phyloP scores from a whole-genome alignment of 345 rosid species.

The Brassica cretica region DNA sequence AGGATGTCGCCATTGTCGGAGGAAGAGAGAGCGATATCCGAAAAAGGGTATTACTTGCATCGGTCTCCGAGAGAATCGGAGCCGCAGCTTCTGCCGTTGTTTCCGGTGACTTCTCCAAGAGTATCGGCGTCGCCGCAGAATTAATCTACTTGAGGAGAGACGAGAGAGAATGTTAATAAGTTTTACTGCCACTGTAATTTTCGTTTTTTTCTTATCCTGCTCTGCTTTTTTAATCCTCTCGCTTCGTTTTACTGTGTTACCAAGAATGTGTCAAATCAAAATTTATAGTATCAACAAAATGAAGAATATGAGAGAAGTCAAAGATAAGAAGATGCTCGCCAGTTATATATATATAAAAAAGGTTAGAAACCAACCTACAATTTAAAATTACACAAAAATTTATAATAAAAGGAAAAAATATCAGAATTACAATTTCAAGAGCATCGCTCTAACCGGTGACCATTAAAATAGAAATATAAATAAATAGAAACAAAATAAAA shows the following conservation, averaged over 20 bases:
- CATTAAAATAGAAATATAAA: too few relatives aligned
- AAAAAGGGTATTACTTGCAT: conserved; percentile 83
- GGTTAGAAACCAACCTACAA: not conserved
- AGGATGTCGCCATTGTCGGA: conserved; percentile 70
- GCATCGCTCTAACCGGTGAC: too few relatives aligned
- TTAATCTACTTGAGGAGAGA: conserved; percentile 8
- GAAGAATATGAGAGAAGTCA: not conserved
- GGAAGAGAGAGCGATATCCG: conserved; percentile 89
- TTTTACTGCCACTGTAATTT: conserved; percentile 29
- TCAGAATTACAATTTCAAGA: not conserved
- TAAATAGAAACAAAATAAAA: too few relatives aligned
- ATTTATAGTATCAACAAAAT: conserved; percentile 3
- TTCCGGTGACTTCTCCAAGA: conserved; percentile 86
- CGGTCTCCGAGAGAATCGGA: conserved; percentile 85
- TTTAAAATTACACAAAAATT: not conserved
- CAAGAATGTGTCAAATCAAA: not conserved
- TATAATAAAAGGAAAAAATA: not conserved
- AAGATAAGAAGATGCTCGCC: not conserved
- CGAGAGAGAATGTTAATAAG: conserved; percentile 9
- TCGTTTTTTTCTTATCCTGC: not conserved
- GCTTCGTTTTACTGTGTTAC: conserved; percentile 6
- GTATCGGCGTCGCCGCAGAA: conserved; percentile 37
- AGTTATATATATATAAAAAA: not conserved
- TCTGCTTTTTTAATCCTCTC: conserved; percentile 1
- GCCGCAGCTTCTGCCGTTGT: conserved; percentile 86